These are phyloP conservation scores for Trypanosoma cruzi DNA, from an alignment of 208 protist genomes.

Conservation along the genomic window DNA sequence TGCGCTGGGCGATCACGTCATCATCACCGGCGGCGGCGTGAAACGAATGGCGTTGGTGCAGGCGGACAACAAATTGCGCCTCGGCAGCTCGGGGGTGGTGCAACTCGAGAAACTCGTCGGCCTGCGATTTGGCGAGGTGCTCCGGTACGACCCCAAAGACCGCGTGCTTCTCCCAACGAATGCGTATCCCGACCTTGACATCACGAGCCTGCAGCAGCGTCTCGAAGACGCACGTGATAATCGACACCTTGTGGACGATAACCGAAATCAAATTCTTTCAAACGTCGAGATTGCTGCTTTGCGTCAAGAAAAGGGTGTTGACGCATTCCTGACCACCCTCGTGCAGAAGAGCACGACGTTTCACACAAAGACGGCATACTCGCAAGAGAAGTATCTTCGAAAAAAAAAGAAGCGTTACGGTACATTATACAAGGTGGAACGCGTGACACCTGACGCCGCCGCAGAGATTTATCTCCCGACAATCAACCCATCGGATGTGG, in stretches of 20 bases:
- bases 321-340: constrained; percentile 74
- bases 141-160: constrained; percentile 56
- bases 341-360: constrained; percentile 89
- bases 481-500: constrained; percentile 71
- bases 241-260: constrained; percentile 78
- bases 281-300: constrained; percentile 79
- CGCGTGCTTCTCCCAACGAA: constrained; percentile 65
- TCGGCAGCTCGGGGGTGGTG: constrained; percentile 66
- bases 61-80: constrained; percentile 49
- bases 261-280: constrained; percentile 79
- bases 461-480: constrained; percentile 82
- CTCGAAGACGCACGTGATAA: constrained; percentile 55
- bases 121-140: constrained; percentile 80
- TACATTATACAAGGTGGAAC: constrained; percentile 84
- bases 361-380: constrained; percentile 86
- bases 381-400: constrained; percentile 93
- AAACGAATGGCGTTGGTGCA: constrained; percentile 71
- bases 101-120: constrained; percentile 72
- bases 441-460: constrained; percentile 67
- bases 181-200: constrained; percentile 88
- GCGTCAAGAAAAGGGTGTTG: constrained; percentile 71
- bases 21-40: constrained; percentile 76
- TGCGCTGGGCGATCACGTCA: constrained; percentile 79
- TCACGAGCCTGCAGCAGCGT: constrained; percentile 42
- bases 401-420: constrained; percentile 93